Evolutionary conservation across 2,329 filamentous ascomycete genomes (phyloP), one percentile per base, ranked within the genome.

Genomic region (Cordyceps pruinosa): DNA sequence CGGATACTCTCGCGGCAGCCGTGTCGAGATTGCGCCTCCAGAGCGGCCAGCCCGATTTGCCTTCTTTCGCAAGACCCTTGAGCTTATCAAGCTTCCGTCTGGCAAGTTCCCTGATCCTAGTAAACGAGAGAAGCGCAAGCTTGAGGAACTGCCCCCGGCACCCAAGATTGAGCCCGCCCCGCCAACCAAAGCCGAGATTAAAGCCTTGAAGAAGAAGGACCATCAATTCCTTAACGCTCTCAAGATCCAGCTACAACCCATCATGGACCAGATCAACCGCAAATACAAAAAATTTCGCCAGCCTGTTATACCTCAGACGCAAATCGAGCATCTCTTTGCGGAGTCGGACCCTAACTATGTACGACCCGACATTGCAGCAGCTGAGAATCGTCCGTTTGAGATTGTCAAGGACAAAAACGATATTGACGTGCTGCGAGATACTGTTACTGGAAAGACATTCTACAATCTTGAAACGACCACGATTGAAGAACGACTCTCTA

Each of bases 221-320:
- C 86, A 90, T 49, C 85, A 93, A 61, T 83, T 87, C 12, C 79
- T 97, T 55, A 97, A 97, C 69, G 77, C 87, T 58, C 77, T 99
- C 62, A 99, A 97, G 75, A 85, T 96, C 39, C 79, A 87, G 54
- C 84, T 99, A 56, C 92, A 97, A 70, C 90, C 90, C 2, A 90
- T 97, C 63, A 97, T 99, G 91, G 93, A 99, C 64, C 90, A 97
- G 72, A 90, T 99, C 68, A 94, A 96, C 70, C 79, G 81, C 60
- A 91, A 88, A 68, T 96, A 96, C 74, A 89, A 87, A 68, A 90
- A 90, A 63, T 97, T 97, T 73, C 83, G 91, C 60, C 84, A 85
- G 56, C 87, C 90, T 1, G 83, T 90, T 42, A 87, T 99, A 60
- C 84, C 89, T 2, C 85, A 89, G 52, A 71, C 73, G 12, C 81